These are phyloP conservation scores for Tetraselmis chui DNA, from an alignment of 139 green algal genomes.

Conservation along the genomic window DNA sequence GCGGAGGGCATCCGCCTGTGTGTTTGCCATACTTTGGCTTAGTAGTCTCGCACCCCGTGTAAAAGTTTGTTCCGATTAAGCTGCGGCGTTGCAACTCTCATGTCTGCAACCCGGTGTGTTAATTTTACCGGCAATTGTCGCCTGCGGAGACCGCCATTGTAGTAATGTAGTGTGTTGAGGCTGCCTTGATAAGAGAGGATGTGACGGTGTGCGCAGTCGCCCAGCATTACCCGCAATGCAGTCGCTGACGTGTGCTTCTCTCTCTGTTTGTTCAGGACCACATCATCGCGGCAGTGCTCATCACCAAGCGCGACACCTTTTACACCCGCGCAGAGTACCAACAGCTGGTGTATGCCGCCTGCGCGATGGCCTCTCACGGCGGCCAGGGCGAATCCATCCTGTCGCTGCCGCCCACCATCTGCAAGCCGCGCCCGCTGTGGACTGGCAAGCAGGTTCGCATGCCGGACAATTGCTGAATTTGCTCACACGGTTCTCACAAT, in stretches of 20 bases:
- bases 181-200: constrained; percentile 1
- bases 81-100: no score
- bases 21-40: no score
- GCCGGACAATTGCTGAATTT: no score
- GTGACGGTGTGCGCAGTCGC: not conserved
- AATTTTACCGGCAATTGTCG: no score
- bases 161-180: no score
- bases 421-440: constrained; percentile 78
- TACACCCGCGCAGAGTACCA: constrained; percentile 63
- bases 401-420: constrained; percentile 64
- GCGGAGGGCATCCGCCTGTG: no score
- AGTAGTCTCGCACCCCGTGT: no score
- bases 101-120: no score
- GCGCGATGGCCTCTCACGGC: constrained; percentile 12
- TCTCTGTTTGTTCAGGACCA: constrained; percentile 71
- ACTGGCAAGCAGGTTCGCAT: constrained; percentile 84
- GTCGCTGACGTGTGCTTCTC: no score
- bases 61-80: no score
- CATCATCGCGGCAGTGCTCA: constrained; percentile 67
- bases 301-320: constrained; percentile 84
- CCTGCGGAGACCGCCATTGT: no score
- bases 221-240: no score
- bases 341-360: constrained; percentile 68
- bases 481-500: constrained; percentile 10
- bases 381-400: constrained; percentile 22